Evolutionary conservation across 768 basidiomycete genomes (phyloP).

Genomic region (Suillus weaverae): DNA sequence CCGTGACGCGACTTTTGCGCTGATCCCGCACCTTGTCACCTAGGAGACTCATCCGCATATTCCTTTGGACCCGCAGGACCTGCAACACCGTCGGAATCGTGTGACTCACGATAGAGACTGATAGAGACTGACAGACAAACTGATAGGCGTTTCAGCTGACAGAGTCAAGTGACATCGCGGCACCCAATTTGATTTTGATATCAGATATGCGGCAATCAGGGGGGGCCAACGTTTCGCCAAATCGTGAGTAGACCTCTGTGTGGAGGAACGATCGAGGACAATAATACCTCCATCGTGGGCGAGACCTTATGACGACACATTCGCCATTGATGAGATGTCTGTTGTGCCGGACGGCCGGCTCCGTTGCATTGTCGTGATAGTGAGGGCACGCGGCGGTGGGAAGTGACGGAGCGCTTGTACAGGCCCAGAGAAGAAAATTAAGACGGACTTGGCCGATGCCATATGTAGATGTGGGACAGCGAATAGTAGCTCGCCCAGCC

Average conservation of each 20-base stretch:
- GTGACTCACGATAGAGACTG: not conserved
- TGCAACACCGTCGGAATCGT: not conserved
- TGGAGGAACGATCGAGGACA: not conserved
- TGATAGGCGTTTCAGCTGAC: not conserved
- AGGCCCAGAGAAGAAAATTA: not conserved
- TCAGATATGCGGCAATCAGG: not conserved
- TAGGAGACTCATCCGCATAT: not conserved
- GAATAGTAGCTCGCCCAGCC: not conserved
- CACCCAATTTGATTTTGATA: not conserved
- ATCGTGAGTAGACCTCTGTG: not conserved
- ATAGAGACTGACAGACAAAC: not conserved
- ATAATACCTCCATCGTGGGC: not conserved
- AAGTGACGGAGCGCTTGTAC: not conserved
- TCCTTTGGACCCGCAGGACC: not conserved
- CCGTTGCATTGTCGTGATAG: not conserved
- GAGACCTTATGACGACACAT: not conserved
- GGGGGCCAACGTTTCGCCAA: not conserved
- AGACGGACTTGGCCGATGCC: constrained; percentile 4
- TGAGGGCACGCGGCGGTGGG: not conserved
- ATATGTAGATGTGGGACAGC: not conserved
- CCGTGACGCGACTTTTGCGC: not conserved
- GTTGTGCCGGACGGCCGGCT: not conserved
- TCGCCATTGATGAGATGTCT: not conserved
- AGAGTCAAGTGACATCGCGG: not conserved
- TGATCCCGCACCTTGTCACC: not conserved